Base-by-base conservation (phyloP, 78 protist species). In the Dictyostelium capitatum region DNA sequence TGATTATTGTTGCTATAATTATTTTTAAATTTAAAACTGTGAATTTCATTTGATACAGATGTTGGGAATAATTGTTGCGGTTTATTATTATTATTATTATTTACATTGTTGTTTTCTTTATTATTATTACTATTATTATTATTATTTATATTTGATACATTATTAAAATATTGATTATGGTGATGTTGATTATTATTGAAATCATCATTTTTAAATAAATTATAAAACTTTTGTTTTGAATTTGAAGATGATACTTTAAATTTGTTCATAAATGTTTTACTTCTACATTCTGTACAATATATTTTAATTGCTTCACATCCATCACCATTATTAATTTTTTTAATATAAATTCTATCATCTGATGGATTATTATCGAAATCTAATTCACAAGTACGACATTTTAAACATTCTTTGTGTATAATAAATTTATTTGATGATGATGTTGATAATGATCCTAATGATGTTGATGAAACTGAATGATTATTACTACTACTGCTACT, bases 281-380 rank as follows among this genome's bases (percentile, higher is more conserved):
- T 57, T 41, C 83, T 75, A 12, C 92, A 87, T 19, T 87, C 92
- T 1, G 92, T 70, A 19, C 92, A 87, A 50, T 87, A 87, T 5
- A 77, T 46, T 32, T 87, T 79, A 3, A 87, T 65, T 4, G 83
- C 32, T 25, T 87, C 84, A 32, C 83, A 50, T 4, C 79, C 32
- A 15, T 87, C 84, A 32, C 83, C 92, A 64, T 87, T 83, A 15
- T 77, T 77, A 54, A 48, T n/a, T 20, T 50, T 74, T 15, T 87
- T 87, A 5, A 87, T 25, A 7, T 75, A 41, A 30, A 77, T 50
- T 48, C 51, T 87, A 25, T 87, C 92, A 23, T 59, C 69, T 10
- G 32, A 23, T 59, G 69, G 69, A 65, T 65, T 65, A n/a, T 72
- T 3, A 4, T 77, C 80, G 3, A 87, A 32, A 0, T 75, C 46